Conservation (phyloP, 441 rosid species). For the Populus tomentosa region DNA sequence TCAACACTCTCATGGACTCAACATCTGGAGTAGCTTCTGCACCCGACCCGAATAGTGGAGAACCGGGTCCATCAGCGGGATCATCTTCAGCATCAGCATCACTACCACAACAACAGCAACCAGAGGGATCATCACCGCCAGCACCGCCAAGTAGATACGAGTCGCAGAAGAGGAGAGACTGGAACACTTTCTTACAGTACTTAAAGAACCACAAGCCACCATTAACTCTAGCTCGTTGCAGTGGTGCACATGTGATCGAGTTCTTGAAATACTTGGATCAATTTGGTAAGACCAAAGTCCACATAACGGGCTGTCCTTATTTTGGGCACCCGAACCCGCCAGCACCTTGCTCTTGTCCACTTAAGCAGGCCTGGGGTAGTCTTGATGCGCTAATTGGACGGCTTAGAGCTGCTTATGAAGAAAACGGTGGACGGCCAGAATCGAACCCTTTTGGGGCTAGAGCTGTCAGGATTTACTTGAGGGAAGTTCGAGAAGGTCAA, state of each 20-base stretch:
- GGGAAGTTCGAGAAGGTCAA: conserved; percentile 86
- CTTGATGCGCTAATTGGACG: conserved; percentile 96
- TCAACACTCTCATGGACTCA: conserved; percentile 32
- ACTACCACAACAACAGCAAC: conserved; percentile 12
- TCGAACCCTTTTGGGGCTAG: conserved; percentile 84
- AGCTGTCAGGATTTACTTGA: conserved; percentile 83
- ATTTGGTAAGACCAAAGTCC: conserved; percentile 93
- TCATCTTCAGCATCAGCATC: neutral
- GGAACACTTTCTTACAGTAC: conserved; percentile 92
- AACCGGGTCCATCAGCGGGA: conserved; percentile 22
- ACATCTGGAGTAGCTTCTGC: conserved; percentile 26
- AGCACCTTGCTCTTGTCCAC: conserved; percentile 83
- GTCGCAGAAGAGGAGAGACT: conserved; percentile 90
- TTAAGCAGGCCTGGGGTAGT: conserved; percentile 94
- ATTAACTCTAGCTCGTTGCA: conserved; percentile 64
- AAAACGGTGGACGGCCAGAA: conserved; percentile 76
- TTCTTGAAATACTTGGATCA: conserved; percentile 88
- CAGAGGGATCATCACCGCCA: conserved; percentile 30
- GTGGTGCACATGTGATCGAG: conserved; percentile 93
- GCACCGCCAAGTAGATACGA: conserved; percentile 79
- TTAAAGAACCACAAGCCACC: conserved; percentile 88
- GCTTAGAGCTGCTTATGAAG: conserved; percentile 85
- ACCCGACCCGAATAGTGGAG: conserved; percentile 15
- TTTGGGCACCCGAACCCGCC: conserved; percentile 90
- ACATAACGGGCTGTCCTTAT: conserved; percentile 63